A percentile compares a stretch with the other conserved stretches of the same genome.
phyloP scores from a whole-genome alignment of 345 rosid genomes.

The Nasturtium officinale region DNA sequence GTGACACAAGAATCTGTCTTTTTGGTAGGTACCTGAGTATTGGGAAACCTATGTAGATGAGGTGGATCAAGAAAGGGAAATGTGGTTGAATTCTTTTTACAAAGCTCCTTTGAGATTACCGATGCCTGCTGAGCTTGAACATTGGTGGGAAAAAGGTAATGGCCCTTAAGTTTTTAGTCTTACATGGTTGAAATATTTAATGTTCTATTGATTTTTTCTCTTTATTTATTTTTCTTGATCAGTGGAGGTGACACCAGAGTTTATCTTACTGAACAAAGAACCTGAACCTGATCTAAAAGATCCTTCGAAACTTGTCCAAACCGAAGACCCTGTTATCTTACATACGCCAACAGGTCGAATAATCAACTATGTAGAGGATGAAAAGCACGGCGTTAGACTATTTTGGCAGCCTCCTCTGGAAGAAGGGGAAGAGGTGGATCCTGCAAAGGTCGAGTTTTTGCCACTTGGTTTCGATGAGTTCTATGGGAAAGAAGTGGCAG shows the following conservation, averaged over 20 bases:
- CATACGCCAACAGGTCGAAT: constrained; percentile 81
- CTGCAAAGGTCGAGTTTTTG: constrained; percentile 64
- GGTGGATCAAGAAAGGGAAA: constrained; percentile 86
- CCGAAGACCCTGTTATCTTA: constrained; percentile 79
- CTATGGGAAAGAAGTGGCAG: constrained; percentile 60
- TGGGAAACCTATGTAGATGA: constrained; percentile 89
- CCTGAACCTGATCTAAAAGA: constrained; percentile 89
- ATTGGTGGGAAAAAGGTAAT: constrained; percentile 88
- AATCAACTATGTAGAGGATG: constrained; percentile 84
- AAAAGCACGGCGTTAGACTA: constrained; percentile 74
- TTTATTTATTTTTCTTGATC: constrained; percentile 29
- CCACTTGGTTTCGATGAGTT: constrained; percentile 94
- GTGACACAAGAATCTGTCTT: constrained; percentile 25
- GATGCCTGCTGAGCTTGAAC: constrained; percentile 95
- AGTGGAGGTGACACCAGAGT: constrained; percentile 81
- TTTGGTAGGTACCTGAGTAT: constrained; percentile 79
- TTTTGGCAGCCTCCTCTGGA: constrained; percentile 87
- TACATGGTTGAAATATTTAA: constrained; percentile 21
- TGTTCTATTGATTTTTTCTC: neutral
- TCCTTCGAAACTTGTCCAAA: constrained; percentile 66
- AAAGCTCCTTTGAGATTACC: constrained; percentile 90
- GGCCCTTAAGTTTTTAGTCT: constrained; percentile 10
- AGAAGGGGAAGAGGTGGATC: constrained; percentile 77
- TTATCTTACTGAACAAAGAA: constrained; percentile 73
- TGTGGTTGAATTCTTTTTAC: constrained; percentile 96